These are phyloP conservation scores for Citrus medica DNA, from an alignment of 345 rosid genomes.

Conservation along the genomic window DNA sequence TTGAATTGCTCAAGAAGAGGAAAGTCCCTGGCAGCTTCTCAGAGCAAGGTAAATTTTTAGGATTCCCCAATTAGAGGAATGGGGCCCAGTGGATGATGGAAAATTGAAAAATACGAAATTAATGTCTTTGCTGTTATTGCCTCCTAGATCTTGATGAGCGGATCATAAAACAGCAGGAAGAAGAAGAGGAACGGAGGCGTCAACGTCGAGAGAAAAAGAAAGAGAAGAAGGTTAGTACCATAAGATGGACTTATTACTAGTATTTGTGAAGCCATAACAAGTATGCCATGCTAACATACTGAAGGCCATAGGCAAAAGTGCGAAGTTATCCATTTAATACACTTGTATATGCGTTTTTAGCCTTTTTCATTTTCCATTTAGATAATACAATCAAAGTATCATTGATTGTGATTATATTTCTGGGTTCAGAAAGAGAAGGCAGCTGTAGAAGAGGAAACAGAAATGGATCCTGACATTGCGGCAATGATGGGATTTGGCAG, in stretches of 20 bases:
- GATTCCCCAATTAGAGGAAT: neutral
- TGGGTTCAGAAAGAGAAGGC: constrained; percentile 75
- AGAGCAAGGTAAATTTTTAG: constrained; percentile 60
- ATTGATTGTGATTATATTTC: neutral
- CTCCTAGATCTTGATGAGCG: constrained; percentile 83
- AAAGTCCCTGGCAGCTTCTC: constrained; percentile 86
- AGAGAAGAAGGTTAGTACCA: constrained; percentile 78
- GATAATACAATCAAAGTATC: neutral
- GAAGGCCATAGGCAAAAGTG: too few species aligned
- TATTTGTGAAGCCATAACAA: neutral
- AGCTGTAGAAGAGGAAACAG: constrained; percentile 64
- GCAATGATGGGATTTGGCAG: constrained; percentile 98
- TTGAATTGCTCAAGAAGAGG: constrained; percentile 80
- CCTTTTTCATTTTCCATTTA: neutral
- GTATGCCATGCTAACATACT: neutral
- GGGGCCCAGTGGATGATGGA: neutral
- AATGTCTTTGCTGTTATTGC: neutral
- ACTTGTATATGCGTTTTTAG: neutral
- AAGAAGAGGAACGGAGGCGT: constrained; percentile 83
- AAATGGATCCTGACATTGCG: constrained; percentile 90
- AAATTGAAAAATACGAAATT: neutral
- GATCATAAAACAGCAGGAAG: constrained; percentile 79
- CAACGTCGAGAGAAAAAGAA: constrained; percentile 84
- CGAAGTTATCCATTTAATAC: too few species aligned
- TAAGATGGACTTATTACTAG: neutral